phyloP scores from a whole-genome alignment of 495 filamentous ascomycete species.

The Hypoxylon rickii region DNA sequence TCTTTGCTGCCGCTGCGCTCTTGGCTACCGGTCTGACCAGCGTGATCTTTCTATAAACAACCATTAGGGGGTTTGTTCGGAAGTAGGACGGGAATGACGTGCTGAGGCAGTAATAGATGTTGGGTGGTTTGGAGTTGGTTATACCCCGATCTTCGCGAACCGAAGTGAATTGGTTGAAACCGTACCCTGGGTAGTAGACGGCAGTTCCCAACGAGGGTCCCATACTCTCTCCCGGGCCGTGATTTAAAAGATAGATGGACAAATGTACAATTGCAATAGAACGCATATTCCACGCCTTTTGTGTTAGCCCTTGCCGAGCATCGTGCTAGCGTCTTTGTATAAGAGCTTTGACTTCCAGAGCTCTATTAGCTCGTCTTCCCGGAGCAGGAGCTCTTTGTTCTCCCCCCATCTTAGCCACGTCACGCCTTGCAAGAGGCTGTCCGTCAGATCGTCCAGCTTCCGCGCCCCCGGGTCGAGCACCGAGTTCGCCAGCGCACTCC shows the following conservation, averaged over 20 bases:
- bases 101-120: slow-evolving; percentile 7
- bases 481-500: slow-evolving; percentile 21
- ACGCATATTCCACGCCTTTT: no score
- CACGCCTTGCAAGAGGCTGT: slow-evolving; percentile 84
- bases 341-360: slow-evolving; percentile 23
- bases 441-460: slow-evolving; percentile 91
- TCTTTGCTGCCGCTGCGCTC: slow-evolving; percentile 30
- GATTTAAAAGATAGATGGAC: slow-evolving; percentile 23
- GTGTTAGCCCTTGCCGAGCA: no score
- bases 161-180: slow-evolving; percentile 7
- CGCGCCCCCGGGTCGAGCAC: slow-evolving; percentile 36
- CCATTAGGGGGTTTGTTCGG: background rate
- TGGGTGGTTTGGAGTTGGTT: slow-evolving; percentile 11
- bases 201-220: slow-evolving; percentile 3
- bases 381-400: slow-evolving; percentile 58
- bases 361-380: slow-evolving; percentile 35
- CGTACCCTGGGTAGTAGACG: slow-evolving; percentile 12
- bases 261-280: slow-evolving; percentile 32
- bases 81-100: background rate
- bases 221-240: slow-evolving; percentile 9
- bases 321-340: slow-evolving; percentile 3
- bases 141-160: slow-evolving; percentile 26
- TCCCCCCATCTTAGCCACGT: slow-evolving; percentile 85
- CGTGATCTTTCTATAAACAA: slow-evolving; percentile 29
- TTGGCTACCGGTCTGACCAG: slow-evolving; percentile 32